A percentile compares a stretch with the other conserved stretches of the same genome.
phyloP scores from a whole-genome alignment of 2,329 filamentous ascomycete genomes.

The Coleophoma cylindrospora region DNA sequence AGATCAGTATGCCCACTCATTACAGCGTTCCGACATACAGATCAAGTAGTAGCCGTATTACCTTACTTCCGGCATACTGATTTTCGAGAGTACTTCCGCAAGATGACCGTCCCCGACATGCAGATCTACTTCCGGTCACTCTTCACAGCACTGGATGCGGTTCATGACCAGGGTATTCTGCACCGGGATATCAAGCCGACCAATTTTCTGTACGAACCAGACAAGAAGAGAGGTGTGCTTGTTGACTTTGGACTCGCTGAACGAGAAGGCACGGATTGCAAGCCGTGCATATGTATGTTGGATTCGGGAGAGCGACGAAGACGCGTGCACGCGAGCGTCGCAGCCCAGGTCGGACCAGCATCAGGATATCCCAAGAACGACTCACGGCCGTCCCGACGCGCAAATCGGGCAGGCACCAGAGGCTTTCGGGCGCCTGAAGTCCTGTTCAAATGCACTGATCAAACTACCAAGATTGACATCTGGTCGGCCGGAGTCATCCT shows the following conservation, averaged over 20 bases:
- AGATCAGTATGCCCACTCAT: constrained; percentile 89
- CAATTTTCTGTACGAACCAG: constrained; percentile 90
- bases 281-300: constrained; percentile 78
- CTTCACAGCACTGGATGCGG: constrained; percentile 77
- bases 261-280: constrained; percentile 69
- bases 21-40: constrained; percentile 90
- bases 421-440: constrained; percentile 97
- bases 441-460: constrained; percentile 92
- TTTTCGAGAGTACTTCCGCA: constrained; percentile 90
- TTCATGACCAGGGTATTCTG: constrained; percentile 79
- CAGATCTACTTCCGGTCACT: constrained; percentile 84
- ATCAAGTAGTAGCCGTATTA: constrained; percentile 91
- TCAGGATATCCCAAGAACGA: constrained; percentile 84
- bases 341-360: constrained; percentile 47
- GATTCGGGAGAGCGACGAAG: constrained; percentile 55
- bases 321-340: constrained; percentile 52
- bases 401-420: constrained; percentile 90
- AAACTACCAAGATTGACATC: constrained; percentile 90
- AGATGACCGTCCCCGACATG: constrained; percentile 83
- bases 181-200: constrained; percentile 97
- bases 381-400: constrained; percentile 78
- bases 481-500: constrained; percentile 98
- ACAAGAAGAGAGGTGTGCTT: constrained; percentile 75
- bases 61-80: constrained; percentile 95
- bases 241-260: constrained; percentile 99